These are phyloP conservation scores for Paramecium tetraurelia DNA, from an alignment of 73 alveolate species.

Conservation along the genomic window DNA sequence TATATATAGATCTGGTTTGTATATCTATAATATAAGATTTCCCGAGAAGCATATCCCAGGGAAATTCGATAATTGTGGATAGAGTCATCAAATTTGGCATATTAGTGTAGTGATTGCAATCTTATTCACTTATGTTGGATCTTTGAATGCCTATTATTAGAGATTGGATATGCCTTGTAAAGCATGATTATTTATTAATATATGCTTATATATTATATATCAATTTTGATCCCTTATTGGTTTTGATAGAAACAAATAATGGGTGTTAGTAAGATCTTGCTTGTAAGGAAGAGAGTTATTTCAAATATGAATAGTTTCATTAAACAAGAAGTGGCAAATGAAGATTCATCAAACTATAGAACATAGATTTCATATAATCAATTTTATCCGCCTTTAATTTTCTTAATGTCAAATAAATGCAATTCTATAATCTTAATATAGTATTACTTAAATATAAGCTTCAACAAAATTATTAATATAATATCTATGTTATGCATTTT, in stretches of 20 bases:
- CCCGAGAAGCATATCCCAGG: slow-evolving; percentile 89
- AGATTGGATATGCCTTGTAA: slow-evolving; percentile 27
- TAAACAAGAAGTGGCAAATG: background rate
- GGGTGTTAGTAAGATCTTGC: background rate
- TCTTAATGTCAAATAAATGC: slow-evolving; percentile 59
- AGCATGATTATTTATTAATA: background rate
- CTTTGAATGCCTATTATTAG: slow-evolving; percentile 52
- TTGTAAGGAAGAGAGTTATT: background rate
- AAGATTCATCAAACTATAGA: background rate
- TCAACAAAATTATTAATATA: slow-evolving; percentile 91
- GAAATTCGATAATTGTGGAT: slow-evolving; percentile 77
- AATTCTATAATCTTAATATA: background rate
- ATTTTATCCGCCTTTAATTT: slow-evolving; percentile 35
- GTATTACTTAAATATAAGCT: slow-evolving; percentile 78
- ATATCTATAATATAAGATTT: slow-evolving; percentile 70
- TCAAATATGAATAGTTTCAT: background rate
- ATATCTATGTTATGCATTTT: slow-evolving; percentile 82
- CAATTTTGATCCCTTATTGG: slow-evolving; percentile 51
- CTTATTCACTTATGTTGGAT: slow-evolving; percentile 63
- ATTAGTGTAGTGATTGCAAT: slow-evolving; percentile 66
- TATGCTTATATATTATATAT: background rate
- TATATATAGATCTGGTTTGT: slow-evolving; percentile 68
- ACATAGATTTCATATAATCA: background rate
- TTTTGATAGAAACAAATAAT: slow-evolving; percentile 42
- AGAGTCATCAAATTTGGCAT: slow-evolving; percentile 71